Evolutionary conservation across 495 filamentous ascomycete genomes (phyloP).

Genomic region (Daldinia childiae): DNA sequence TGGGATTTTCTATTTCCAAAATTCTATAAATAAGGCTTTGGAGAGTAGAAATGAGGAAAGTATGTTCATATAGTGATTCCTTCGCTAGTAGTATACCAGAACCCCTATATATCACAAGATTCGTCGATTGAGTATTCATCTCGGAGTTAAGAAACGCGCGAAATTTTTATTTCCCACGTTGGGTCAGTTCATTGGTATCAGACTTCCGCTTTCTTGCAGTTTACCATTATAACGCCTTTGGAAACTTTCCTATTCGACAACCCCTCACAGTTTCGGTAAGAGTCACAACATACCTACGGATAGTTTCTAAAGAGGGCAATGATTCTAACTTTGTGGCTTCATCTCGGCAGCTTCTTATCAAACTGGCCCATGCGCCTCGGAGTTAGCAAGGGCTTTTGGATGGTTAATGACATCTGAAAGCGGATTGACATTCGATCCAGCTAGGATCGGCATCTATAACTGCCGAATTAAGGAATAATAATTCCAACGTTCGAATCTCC

Average conservation of each 20-base stretch:
- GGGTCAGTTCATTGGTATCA: no score
- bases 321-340: not conserved
- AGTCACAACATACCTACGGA: not conserved
- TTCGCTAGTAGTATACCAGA: no score
- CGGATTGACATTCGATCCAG: not conserved
- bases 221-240: not conserved
- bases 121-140: no score
- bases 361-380: not conserved
- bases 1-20: no score
- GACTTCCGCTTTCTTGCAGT: not conserved
- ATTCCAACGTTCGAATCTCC: slow-evolving; percentile 15
- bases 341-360: not conserved
- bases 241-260: not conserved
- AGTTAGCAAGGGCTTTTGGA: slow-evolving; percentile 1
- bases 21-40: no score
- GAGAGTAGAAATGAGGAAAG: no score
- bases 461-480: slow-evolving; percentile 22
- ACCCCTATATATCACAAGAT: no score
- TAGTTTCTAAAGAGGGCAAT: not conserved
- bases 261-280: not conserved
- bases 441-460: slow-evolving; percentile 7
- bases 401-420: not conserved
- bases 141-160: no score
- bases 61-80: no score
- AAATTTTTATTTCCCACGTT: no score